A percentile compares a stretch with the other conserved stretches of the same genome.
phyloP scores from a whole-genome alignment of 83 land plant genomes.

The Diphasiastrum complanatum region DNA sequence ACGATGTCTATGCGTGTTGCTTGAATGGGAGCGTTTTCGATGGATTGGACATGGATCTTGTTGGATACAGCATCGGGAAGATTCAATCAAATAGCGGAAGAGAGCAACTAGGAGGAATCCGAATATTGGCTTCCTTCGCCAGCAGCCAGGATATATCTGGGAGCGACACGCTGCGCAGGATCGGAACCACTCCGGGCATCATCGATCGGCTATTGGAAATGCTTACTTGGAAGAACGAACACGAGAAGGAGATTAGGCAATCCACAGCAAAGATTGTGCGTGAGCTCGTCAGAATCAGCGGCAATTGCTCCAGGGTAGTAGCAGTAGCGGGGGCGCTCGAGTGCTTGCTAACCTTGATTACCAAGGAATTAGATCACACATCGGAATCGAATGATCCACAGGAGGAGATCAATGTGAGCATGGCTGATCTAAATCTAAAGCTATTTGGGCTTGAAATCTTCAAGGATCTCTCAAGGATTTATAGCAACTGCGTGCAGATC shows the following conservation, averaged over 20 bases:
- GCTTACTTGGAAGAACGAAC: conserved; percentile 60
- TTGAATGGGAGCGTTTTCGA: conserved; percentile 73
- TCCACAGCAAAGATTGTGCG: conserved; percentile 53
- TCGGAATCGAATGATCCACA: too few relatives aligned
- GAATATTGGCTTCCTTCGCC: conserved; percentile 36
- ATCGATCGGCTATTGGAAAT: conserved; percentile 76
- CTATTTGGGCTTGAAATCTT: too few relatives aligned
- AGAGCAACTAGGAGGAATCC: conserved; percentile 60
- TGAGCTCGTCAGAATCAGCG: conserved; percentile 43
- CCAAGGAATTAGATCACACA: too few relatives aligned
- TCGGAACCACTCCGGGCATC: conserved; percentile 42
- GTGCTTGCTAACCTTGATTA: too few relatives aligned
- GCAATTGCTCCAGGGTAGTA: conserved; percentile 53
- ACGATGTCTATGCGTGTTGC: conserved; percentile 63
- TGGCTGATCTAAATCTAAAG: too few relatives aligned
- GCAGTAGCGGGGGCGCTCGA: conserved; percentile 73
- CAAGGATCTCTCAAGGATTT: too few relatives aligned
- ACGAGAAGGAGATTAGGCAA: conserved; percentile 55
- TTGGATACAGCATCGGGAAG: conserved; percentile 47
- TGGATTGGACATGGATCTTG: conserved; percentile 79
- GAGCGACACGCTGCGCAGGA: conserved; percentile 51
- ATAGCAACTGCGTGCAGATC: too few relatives aligned
- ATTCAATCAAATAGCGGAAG: conserved; percentile 37
- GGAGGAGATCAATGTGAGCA: too few relatives aligned
- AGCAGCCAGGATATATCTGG: conserved; percentile 22